A percentile compares a stretch with the other conserved stretches of the same genome.
Conservation (phyloP, 495 filamentous ascomycete genomes). For the Astrothelium macrocarpum region DNA sequence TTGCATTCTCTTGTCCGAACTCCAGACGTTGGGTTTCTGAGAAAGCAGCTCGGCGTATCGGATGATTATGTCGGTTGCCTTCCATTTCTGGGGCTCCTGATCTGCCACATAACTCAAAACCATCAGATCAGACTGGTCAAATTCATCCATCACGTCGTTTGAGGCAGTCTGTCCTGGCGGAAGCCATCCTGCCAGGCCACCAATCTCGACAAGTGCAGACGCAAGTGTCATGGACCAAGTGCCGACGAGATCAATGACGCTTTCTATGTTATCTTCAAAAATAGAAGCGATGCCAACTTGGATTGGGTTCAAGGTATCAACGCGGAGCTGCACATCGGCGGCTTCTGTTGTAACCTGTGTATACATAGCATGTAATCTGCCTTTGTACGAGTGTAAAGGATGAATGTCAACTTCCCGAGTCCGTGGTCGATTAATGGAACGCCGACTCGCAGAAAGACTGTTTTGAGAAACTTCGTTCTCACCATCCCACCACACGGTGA, state of each 20-base stretch:
- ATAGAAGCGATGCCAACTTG: constrained; percentile 72
- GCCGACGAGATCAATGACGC: constrained; percentile 60
- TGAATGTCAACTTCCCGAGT: constrained; percentile 37
- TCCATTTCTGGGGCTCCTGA: constrained; percentile 3
- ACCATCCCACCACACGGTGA: constrained; percentile 85
- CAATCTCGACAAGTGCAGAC: constrained; percentile 69
- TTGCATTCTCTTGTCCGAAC: constrained; percentile 28
- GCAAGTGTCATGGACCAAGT: constrained; percentile 70
- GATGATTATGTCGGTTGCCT: constrained; percentile 44
- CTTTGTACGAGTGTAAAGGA: constrained; percentile 43
- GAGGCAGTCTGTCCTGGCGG: constrained; percentile 31
- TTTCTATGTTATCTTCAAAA: constrained; percentile 67
- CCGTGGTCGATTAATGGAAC: constrained; percentile 24
- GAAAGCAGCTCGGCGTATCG: constrained; percentile 54
- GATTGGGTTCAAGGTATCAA: constrained; percentile 60
- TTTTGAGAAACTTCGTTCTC: constrained; percentile 42
- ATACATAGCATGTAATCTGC: constrained; percentile 44
- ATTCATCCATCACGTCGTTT: constrained; percentile 33
- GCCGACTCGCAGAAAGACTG: constrained; percentile 28
- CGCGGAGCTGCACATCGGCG: constrained; percentile 46
- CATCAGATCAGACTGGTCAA: constrained; percentile 53
- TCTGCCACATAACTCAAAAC: constrained; percentile 47
- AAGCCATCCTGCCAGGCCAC: constrained; percentile 66
- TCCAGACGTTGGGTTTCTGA: constrained; percentile 31
- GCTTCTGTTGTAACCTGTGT: constrained; percentile 38